Evolutionary conservation across 352 stramenopile species (phyloP).

Genomic region (Pythium phragmitis): DNA sequence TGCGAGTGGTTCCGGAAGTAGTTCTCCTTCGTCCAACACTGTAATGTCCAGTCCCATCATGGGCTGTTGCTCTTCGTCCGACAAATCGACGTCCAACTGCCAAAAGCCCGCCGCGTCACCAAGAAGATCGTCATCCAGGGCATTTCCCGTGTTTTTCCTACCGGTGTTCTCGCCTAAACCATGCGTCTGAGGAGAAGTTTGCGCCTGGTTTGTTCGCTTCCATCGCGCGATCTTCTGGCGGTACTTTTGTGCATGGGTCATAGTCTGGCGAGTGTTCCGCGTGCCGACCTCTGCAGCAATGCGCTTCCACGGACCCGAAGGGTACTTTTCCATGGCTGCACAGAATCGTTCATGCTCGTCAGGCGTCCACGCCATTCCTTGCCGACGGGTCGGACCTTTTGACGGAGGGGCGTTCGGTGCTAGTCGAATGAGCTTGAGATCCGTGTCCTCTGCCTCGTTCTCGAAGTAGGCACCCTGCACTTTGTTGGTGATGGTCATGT

Average conservation of each 20-base stretch:
- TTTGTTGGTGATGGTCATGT: constrained; percentile 12
- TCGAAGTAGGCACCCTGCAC: constrained; percentile 12
- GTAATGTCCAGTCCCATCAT: no score
- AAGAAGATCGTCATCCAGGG: neutral
- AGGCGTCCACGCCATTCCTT: constrained; percentile 8
- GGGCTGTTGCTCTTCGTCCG: constrained; percentile 6
- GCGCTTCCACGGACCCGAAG: constrained; percentile 59
- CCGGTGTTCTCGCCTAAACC: neutral
- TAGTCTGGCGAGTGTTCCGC: constrained; percentile 92
- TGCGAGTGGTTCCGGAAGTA: neutral
- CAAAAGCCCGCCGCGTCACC: neutral
- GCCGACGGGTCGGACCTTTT: constrained; percentile 6
- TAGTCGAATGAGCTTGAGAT: constrained; percentile 9
- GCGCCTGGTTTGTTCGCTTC: constrained; percentile 21
- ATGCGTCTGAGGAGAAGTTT: neutral
- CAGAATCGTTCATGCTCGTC: constrained; percentile 61
- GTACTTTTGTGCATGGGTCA: constrained; percentile 85
- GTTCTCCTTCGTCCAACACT: no score
- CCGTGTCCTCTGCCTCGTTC: constrained; percentile 1
- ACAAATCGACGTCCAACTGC: constrained; percentile 1
- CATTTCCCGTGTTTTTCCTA: neutral
- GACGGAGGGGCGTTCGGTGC: constrained; percentile 12
- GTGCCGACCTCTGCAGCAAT: constrained; percentile 66
- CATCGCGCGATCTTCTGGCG: constrained; percentile 74
- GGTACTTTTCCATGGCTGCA: constrained; percentile 58